A percentile compares a stretch with the other conserved stretches of the same genome.
These are phyloP conservation scores for Pseudodiploospora longispora DNA, from an alignment of 2,329 filamentous ascomycete genomes.

Conservation along the genomic window DNA sequence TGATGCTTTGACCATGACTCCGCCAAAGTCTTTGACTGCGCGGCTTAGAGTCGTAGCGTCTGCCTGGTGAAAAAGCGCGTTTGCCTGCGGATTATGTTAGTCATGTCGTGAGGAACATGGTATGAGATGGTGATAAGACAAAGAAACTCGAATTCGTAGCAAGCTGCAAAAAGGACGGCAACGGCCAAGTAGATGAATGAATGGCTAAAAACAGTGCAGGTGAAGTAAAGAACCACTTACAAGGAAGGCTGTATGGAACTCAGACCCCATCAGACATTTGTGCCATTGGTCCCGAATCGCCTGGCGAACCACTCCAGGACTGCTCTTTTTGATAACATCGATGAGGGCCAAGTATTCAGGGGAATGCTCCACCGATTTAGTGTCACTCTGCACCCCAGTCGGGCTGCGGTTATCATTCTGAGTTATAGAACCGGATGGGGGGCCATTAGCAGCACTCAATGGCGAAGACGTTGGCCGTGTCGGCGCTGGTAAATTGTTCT, in stretches of 20 bases:
- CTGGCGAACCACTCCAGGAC: slow-evolving; percentile 38
- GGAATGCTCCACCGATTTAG: background rate
- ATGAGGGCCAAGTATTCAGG: slow-evolving; percentile 16
- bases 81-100: slow-evolving; percentile 33
- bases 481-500: too few species aligned
- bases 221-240: slow-evolving; percentile 28
- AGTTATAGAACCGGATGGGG: too few species aligned
- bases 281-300: slow-evolving; percentile 43
- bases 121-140: background rate
- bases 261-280: slow-evolving; percentile 40
- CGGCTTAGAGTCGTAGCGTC: slow-evolving; percentile 26
- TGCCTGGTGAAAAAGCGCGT: slow-evolving; percentile 40
- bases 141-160: background rate
- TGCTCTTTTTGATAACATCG: slow-evolving; percentile 28
- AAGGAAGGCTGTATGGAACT: slow-evolving; percentile 45
- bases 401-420: too few species aligned
- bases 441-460: too few species aligned
- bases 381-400: too few species aligned
- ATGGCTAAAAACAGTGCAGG: slow-evolving; percentile 1
- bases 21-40: slow-evolving; percentile 38
- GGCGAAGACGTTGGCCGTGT: too few species aligned
- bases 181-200: background rate
- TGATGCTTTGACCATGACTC: slow-evolving; percentile 31
- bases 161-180: background rate
- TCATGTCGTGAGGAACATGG: background rate